Evolutionary conservation across 148 eudicot species (phyloP).

Genomic region (Rhododendron molle): DNA sequence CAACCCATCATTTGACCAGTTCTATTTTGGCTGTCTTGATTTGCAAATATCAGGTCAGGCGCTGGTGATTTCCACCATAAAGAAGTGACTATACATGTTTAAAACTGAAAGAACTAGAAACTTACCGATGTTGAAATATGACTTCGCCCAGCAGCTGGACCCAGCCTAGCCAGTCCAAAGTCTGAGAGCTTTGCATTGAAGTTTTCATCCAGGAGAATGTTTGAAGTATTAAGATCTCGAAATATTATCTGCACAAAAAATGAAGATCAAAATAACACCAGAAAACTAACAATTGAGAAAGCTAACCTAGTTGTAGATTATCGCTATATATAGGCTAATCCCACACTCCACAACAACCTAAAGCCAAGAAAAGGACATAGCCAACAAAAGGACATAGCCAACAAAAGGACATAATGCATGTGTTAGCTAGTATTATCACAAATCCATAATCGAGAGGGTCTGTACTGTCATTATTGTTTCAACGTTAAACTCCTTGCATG

Average conservation of each 20-base stretch:
- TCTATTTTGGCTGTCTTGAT: background rate
- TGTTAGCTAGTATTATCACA: background rate
- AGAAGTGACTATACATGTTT: background rate
- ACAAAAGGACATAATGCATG: background rate
- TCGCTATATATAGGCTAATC: background rate
- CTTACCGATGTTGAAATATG: slow-evolving; percentile 73
- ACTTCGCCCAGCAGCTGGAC: slow-evolving; percentile 79
- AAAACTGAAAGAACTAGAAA: background rate
- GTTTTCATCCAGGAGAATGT: slow-evolving; percentile 82
- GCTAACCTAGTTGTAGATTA: background rate
- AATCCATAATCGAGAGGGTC: background rate
- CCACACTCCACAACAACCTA: background rate
- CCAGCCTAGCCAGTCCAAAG: slow-evolving; percentile 92
- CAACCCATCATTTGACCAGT: background rate
- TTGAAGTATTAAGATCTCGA: slow-evolving; percentile 88
- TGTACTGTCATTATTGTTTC: background rate
- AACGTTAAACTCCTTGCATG: background rate
- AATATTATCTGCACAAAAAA: slow-evolving; percentile 68
- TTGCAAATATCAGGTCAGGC: background rate
- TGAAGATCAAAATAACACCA: slow-evolving; percentile 7
- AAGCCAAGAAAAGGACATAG: background rate
- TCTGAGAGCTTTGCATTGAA: slow-evolving; percentile 93
- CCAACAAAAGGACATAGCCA: too few relatives aligned
- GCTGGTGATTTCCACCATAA: background rate
- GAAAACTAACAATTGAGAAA: background rate